Percentiles rank a stretch among this genome's conserved stretches.
Conservation (phyloP, 306 rosid species). For the Casuarina glauca region DNA sequence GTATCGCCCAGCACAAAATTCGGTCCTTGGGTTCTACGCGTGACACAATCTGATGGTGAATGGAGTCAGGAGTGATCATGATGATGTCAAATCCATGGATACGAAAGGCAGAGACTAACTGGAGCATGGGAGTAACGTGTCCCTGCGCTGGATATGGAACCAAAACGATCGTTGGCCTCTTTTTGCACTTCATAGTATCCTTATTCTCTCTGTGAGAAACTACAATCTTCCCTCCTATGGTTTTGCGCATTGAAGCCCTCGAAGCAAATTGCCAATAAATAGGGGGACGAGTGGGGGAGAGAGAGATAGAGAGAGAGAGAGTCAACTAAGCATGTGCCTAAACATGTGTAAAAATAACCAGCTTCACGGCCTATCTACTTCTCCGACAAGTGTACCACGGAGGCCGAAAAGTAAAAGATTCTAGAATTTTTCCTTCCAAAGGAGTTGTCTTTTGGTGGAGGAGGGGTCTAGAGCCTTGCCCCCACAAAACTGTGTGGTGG, state of each 20-base stretch:
- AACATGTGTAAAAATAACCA: not conserved
- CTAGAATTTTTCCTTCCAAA: no score
- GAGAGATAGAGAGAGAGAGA: not conserved
- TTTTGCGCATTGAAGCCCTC: not conserved
- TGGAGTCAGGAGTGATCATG: constrained; percentile 46
- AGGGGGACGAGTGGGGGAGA: not conserved
- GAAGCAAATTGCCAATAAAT: not conserved
- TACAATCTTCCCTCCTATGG: no score
- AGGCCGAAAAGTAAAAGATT: no score
- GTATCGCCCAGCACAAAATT: constrained; percentile 36
- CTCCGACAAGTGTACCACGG: no score
- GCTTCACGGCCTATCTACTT: not conserved
- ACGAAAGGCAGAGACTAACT: constrained; percentile 48
- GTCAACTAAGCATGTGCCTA: constrained; percentile 35
- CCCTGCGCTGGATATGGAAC: constrained; percentile 96
- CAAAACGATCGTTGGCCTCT: constrained; percentile 41
- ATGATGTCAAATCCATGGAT: constrained; percentile 46
- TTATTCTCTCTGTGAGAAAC: not conserved
- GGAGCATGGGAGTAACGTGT: constrained; percentile 82
- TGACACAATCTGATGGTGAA: constrained; percentile 37
- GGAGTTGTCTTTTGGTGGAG: no score
- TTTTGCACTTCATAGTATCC: constrained; percentile 34
- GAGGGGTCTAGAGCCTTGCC: no score
- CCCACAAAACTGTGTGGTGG: no score
- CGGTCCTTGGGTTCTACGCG: not conserved